These are phyloP conservation scores for Stylosanthes scabra DNA, from an alignment of 331 rosid genomes.

Conservation along the genomic window DNA sequence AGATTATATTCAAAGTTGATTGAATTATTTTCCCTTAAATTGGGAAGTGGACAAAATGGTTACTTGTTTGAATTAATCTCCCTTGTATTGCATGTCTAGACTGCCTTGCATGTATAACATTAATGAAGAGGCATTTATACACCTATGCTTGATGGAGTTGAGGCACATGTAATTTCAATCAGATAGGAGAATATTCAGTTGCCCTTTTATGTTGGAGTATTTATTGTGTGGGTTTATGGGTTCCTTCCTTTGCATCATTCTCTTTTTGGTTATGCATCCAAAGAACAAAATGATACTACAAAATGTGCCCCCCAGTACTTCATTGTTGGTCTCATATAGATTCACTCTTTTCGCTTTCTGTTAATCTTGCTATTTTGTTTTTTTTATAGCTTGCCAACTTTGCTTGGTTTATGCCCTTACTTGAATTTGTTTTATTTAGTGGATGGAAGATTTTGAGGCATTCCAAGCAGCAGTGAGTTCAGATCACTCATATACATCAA, in stretches of 20 bases:
- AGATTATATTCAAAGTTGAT: no score
- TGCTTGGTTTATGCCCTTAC: background rate
- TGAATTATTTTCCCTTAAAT: no score
- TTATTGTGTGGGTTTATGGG: no score
- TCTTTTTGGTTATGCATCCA: no score
- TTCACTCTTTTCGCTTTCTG: background rate
- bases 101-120: background rate
- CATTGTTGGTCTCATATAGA: slow-evolving; percentile 1
- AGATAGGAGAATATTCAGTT: no score
- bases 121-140: slow-evolving; percentile 6
- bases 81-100: slow-evolving; percentile 13
- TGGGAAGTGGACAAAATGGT: no score
- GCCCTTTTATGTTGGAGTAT: background rate
- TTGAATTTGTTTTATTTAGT: slow-evolving; percentile 53
- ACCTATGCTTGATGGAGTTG: background rate
- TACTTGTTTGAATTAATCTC: no score
- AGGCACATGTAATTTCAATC: no score
- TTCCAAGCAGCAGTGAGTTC: slow-evolving; percentile 81
- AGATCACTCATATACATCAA: slow-evolving; percentile 69
- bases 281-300: no score
- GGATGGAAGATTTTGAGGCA: slow-evolving; percentile 97
- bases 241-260: no score
- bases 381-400: slow-evolving; percentile 18
- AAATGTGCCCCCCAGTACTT: background rate
- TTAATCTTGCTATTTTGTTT: slow-evolving; percentile 3